A percentile compares a stretch with the other conserved stretches of the same genome.
These are phyloP conservation scores for Fusarium pilosicola DNA, from an alignment of 2,329 filamentous ascomycete species.

Conservation along the genomic window DNA sequence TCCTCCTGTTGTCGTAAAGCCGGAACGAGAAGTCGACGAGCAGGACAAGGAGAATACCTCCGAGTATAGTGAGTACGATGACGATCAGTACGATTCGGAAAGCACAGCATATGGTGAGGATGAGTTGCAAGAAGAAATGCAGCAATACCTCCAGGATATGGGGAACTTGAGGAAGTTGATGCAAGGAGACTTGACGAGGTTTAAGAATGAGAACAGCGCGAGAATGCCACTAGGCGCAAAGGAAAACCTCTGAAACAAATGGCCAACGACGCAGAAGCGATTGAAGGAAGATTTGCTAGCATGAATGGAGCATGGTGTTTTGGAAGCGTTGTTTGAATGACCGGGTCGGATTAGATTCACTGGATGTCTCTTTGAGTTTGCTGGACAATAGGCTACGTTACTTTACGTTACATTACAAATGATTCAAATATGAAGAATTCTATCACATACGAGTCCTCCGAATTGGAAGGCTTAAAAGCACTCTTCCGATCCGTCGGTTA, in stretches of 20 bases:
- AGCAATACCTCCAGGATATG: conserved; percentile 84
- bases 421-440: conserved; percentile 4
- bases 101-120: conserved; percentile 59
- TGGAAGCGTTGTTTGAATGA: conserved; percentile 38
- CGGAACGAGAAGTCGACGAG: conserved; percentile 44
- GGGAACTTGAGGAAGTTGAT: conserved; percentile 72
- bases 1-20: conserved; percentile 62
- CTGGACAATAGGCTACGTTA: conserved; percentile 24
- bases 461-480: not conserved
- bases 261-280: not conserved
- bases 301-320: conserved; percentile 46
- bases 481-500: not conserved
- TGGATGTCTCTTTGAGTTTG: conserved; percentile 25
- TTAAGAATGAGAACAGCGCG: conserved; percentile 68
- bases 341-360: conserved; percentile 18
- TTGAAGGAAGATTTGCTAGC: conserved; percentile 18
- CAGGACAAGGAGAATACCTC: conserved; percentile 54
- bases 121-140: conserved; percentile 85
- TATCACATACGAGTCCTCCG: not conserved
- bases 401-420: conserved; percentile 12
- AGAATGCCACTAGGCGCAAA: conserved; percentile 59
- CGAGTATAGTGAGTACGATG: conserved; percentile 68
- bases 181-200: conserved; percentile 80
- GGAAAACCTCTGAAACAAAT: conserved; percentile 51
- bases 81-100: conserved; percentile 63